phyloP scores from a whole-genome alignment of 116 monocot species.

The Trichopus zeylanicus region DNA sequence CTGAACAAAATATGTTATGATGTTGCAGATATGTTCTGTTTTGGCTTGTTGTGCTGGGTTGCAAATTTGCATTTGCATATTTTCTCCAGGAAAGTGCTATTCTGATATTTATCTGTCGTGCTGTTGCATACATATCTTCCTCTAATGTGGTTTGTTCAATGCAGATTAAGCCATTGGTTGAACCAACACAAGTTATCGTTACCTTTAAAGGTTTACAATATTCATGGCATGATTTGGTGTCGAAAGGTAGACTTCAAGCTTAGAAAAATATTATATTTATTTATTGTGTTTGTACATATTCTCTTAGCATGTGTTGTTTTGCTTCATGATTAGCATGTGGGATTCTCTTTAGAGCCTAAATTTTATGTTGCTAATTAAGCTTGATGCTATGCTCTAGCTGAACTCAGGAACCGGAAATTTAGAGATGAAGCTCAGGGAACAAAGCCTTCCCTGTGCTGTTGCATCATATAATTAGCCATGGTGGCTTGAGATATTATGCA shows the following conservation, averaged over 20 bases:
- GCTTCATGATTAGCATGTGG: too few species aligned
- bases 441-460: neutral
- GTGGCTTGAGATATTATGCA: neutral
- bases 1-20: constrained; percentile 3
- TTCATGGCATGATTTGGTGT: constrained; percentile 86
- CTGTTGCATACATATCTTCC: neutral
- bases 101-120: neutral
- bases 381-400: neutral
- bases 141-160: constrained; percentile 1
- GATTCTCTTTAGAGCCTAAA: neutral
- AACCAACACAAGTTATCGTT: constrained; percentile 66
- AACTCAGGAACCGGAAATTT: neutral
- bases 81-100: constrained; percentile 65
- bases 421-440: neutral
- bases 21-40: constrained; percentile 65
- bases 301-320: too few species aligned
- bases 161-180: constrained; percentile 89
- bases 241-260: constrained; percentile 42
- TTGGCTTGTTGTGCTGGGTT: constrained; percentile 76
- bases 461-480: neutral
- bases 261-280: neutral
- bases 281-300: too few species aligned
- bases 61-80: constrained; percentile 88
- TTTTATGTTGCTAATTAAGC: neutral
- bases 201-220: constrained; percentile 39